Base-by-base conservation (phyloP, 2,329 filamentous ascomycete species). In the Chaetothyriales sp. region DNA sequence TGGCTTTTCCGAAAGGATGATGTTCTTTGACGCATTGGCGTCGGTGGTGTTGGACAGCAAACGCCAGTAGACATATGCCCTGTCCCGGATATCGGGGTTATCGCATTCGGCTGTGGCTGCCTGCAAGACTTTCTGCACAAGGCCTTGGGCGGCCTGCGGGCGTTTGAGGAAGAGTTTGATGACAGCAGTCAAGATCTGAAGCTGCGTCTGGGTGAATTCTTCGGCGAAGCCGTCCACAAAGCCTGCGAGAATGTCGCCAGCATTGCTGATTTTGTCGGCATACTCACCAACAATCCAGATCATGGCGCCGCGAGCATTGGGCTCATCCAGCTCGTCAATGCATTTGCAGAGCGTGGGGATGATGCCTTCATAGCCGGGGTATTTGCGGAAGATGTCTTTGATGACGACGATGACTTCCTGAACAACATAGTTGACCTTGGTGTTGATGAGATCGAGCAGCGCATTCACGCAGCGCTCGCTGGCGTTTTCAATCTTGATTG, bases 271-370 rank as follows among this genome's bases (percentile, higher is more conserved):
- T 76, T 98, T 98, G 73, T 98, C 92, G 0, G 92, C 92, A 66
- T 98, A 98, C 67, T 98, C 92, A 60, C 92, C 92, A 5, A 98
- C 90, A 60, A 98, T 97, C 92, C 92, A 98, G 63, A 98, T 97
- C 54, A 98, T 73, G 19, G 90, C 85, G 2, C 86, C 89, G 63
- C 92, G 77, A 5, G 92, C 92, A 62, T 89, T 83, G 1, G 90
- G 89, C 68, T 98, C 92, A 64, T 98, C 92, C 59, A 98, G 70
- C 61, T 98, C 92, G 62, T 98, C 92, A 56, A 98, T 95, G 65
- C 94, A 88, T 67, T 95, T 81, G 73, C 94, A 98, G 13, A 98
- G 77, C 0, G 89, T 94, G 2, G 90, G 90, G 61, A 98, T 98
- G 60, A 98, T 94, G 25, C 89, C 92, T 70, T 98, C 92, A 63